Conservation (phyloP, 148 eudicot genomes). For the Linanthus parryae region DNA sequence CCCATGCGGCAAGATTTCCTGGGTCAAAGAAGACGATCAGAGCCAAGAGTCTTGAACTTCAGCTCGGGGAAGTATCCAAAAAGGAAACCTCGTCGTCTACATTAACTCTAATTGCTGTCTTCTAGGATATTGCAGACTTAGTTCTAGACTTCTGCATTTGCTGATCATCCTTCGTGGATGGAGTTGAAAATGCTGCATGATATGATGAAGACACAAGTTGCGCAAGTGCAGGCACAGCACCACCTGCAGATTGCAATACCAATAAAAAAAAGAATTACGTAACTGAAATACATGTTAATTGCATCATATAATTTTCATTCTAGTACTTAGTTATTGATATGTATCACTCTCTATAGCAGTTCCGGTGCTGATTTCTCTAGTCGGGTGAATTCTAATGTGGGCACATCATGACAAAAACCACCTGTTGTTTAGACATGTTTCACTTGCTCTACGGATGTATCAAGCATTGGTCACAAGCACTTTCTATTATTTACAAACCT, state of each 20-base stretch:
- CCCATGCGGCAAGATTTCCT: too few species aligned
- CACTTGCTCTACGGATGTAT: too few species aligned
- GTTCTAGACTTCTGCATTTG: slow-evolving; percentile 19
- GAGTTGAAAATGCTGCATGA: slow-evolving; percentile 32
- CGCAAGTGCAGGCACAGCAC: slow-evolving; percentile 48
- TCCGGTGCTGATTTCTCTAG: too few species aligned
- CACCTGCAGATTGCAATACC: slow-evolving; percentile 29
- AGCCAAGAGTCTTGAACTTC: neutral
- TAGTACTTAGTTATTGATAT: too few species aligned
- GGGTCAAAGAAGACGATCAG: neutral
- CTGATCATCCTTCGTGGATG: slow-evolving; percentile 27
- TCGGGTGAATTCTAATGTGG: too few species aligned
- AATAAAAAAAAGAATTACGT: neutral
- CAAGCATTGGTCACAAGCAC: too few species aligned
- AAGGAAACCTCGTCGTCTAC: too few species aligned
- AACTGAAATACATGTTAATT: neutral
- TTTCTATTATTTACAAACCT: too few species aligned
- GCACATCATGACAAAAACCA: too few species aligned
- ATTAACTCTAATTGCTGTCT: too few species aligned
- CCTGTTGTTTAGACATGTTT: too few species aligned
- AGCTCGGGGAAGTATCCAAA: neutral
- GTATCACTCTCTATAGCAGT: too few species aligned
- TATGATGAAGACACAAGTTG: slow-evolving; percentile 46
- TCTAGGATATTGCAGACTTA: slow-evolving; percentile 16
- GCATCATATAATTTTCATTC: neutral